Evolutionary conservation across 2,329 filamentous ascomycete species (phyloP).

Genomic region (Fusarium albosuccineum): DNA sequence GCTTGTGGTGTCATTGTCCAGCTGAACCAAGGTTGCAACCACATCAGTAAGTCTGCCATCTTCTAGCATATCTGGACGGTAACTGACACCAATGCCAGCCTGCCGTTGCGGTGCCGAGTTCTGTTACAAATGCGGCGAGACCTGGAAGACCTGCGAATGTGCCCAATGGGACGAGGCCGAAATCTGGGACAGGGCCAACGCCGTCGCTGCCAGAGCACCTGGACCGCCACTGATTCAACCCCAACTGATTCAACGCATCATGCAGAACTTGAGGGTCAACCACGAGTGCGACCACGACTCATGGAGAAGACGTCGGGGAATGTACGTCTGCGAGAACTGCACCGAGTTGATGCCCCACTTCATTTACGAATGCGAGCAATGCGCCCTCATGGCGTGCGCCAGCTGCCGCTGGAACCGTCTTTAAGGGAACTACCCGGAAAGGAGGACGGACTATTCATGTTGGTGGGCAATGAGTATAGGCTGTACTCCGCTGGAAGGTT

Average conservation of each 20-base stretch:
- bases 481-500: no score
- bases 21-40: slow-evolving; percentile 63
- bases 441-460: no score
- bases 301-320: slow-evolving; percentile 54
- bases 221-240: neutral
- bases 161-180: slow-evolving; percentile 53
- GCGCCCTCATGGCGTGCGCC: slow-evolving; percentile 58
- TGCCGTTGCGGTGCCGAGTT: slow-evolving; percentile 62
- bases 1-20: slow-evolving; percentile 63
- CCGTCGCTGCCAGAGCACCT: slow-evolving; percentile 47
- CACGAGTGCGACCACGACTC: slow-evolving; percentile 56
- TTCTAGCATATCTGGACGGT: neutral
- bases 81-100: slow-evolving; percentile 45
- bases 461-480: no score
- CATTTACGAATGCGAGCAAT: slow-evolving; percentile 62
- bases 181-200: slow-evolving; percentile 49
- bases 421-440: no score
- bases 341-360: slow-evolving; percentile 52
- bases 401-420: no score
- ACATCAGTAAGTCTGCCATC: slow-evolving; percentile 65
- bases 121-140: slow-evolving; percentile 60
- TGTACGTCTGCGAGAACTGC: slow-evolving; percentile 60
- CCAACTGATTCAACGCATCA: neutral
- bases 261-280: slow-evolving; percentile 39
- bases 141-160: slow-evolving; percentile 58